Base-by-base conservation (phyloP, 164 flowering plant genomes). In the Macadamia integrifolia region DNA sequence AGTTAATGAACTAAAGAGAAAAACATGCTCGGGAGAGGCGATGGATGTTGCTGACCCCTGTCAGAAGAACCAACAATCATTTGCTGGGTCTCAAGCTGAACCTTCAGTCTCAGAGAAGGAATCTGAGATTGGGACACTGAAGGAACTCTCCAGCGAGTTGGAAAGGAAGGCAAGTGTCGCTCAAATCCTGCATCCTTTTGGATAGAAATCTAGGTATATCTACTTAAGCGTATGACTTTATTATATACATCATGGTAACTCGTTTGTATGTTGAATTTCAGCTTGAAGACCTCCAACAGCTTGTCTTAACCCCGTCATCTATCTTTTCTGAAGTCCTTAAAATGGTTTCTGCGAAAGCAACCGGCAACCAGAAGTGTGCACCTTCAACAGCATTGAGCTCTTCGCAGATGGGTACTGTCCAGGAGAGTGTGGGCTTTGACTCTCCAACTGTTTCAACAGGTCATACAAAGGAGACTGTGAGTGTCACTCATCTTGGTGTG, bases 241-340 rank as follows among this genome's bases (percentile, higher is more conserved):
- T 35, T 35, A 35, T 35, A 35, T 35, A 35, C 50, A 8, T 46
- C 13, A 46, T 3, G 7, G 50, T 8, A 46, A 11, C 7, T 53
- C 18, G 14, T 9, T 6, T 11, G 17, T 2, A 2, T 53, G 43
- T 62, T 56, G 40, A 31, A 50, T 62, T 83, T 78, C 90, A 95
- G 99, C 91, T 88, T 66, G 99, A 95, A 82, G 99, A 95, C 80
- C 78, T 95, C 56, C 87, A 88, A 64, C 97, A 85, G 80, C 77
- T 79, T 35, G 83, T 77, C 30, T 67, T 75, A 30, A 87, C 83
- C 70, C 94, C 98, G 49, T 12, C 57, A 1, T 53, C 57, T 53
- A 6, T 53, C 2, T 53, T 53, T 5, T 53, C 57, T 14, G 57
- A 53, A 53, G 1, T 53, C 57, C 57, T 53, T 53, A 53, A 13